A percentile compares a stretch with the other conserved stretches of the same genome.
Evolutionary conservation across 2,329 filamentous ascomycete species (phyloP).

Genomic region (Alternaria metachromatica): DNA sequence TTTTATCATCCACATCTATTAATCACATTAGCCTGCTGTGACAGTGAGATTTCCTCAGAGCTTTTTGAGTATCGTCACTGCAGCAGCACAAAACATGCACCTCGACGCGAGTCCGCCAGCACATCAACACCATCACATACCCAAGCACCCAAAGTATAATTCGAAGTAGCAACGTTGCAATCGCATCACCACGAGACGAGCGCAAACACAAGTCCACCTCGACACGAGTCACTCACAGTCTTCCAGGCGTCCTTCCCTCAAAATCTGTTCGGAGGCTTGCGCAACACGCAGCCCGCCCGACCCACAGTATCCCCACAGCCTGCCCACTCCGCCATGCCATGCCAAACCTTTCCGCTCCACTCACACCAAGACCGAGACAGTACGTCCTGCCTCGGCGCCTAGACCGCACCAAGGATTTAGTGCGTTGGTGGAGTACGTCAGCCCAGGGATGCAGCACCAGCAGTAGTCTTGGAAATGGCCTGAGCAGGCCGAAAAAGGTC

Average conservation of each 20-base stretch:
- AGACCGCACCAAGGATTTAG: slow-evolving; percentile 8
- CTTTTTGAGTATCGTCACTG: neutral
- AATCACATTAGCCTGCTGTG: neutral
- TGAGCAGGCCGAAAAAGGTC: slow-evolving; percentile 5
- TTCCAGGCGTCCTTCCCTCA: neutral
- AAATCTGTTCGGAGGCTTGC: neutral
- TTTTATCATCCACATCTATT: neutral
- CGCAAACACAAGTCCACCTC: neutral
- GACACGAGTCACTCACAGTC: neutral
- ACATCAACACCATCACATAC: neutral
- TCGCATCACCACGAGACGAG: neutral
- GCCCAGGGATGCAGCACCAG: slow-evolving; percentile 22
- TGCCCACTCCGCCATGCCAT: slow-evolving; percentile 4
- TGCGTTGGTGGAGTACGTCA: slow-evolving; percentile 20
- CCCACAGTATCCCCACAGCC: neutral
- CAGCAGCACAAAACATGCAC: neutral
- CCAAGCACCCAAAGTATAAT: neutral
- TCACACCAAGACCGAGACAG: slow-evolving; percentile 20
- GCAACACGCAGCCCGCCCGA: neutral
- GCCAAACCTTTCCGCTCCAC: slow-evolving; percentile 24
- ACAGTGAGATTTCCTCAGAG: no score
- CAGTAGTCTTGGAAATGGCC: slow-evolving; percentile 14
- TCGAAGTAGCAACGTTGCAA: no score
- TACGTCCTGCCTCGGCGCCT: slow-evolving; percentile 19
- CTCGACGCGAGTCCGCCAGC: neutral